A percentile compares a stretch with the other conserved stretches of the same genome.
Evolutionary conservation across 176 grass and related monocot species (phyloP).

Genomic region (Saccharum officinarum): DNA sequence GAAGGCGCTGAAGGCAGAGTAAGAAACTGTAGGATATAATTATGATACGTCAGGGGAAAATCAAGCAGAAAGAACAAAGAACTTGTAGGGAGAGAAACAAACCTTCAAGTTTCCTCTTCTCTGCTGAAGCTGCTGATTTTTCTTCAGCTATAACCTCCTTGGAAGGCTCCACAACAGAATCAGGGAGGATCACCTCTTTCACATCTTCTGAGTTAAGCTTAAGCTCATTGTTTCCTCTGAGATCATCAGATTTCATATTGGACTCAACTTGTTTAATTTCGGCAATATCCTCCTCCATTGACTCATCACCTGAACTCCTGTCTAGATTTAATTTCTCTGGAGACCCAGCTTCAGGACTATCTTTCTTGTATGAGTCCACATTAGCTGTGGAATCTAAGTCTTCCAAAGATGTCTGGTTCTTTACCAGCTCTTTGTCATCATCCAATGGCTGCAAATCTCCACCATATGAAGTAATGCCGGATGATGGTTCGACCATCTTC

Average conservation of each 20-base stretch:
- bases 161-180: conserved; percentile 36
- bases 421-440: conserved; percentile 83
- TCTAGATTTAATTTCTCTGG: conserved; percentile 98
- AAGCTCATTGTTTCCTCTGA: conserved; percentile 42
- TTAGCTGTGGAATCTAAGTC: conserved; percentile 64
- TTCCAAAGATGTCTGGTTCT: conserved; percentile 72
- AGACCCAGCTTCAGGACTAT: conserved; percentile 64
- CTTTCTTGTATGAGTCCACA: conserved; percentile 65
- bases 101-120: conserved; percentile 99
- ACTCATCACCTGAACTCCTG: conserved; percentile 99
- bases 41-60: not conserved
- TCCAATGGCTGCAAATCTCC: conserved; percentile 66
- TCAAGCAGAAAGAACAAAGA: not conserved
- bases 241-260: conserved; percentile 53
- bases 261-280: conserved; percentile 77
- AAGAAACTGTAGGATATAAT: not conserved
- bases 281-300: conserved; percentile 90
- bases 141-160: conserved; percentile 66
- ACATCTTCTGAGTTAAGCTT: conserved; percentile 50
- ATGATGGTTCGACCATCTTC: conserved; percentile 82
- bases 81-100: conserved; percentile 21
- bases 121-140: conserved; percentile 43
- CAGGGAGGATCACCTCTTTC: conserved; percentile 52
- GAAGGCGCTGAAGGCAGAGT: not conserved
- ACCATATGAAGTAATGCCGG: conserved; percentile 73